These are phyloP conservation scores for Lachnellula suecica DNA, from an alignment of 2,329 filamentous ascomycete species.

Conservation along the genomic window DNA sequence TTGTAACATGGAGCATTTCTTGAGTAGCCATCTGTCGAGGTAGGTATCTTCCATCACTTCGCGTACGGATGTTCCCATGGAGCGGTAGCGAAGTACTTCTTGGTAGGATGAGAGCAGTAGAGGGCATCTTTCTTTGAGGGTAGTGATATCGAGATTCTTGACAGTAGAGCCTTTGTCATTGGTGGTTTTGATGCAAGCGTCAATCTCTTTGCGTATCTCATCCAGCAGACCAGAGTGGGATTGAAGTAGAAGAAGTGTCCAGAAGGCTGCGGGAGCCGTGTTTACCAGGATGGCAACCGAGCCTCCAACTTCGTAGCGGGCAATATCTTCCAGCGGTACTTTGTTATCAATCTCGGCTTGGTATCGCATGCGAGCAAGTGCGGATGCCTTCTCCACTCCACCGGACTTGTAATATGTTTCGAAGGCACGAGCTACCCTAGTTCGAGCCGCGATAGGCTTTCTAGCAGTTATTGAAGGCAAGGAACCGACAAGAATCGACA, in stretches of 20 bases:
- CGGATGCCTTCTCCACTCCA: slow-evolving; percentile 38
- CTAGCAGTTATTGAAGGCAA: slow-evolving; percentile 7
- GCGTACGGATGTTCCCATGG: slow-evolving; percentile 37
- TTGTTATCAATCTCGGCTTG: slow-evolving; percentile 32
- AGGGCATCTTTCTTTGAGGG: slow-evolving; percentile 29
- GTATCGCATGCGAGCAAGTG: slow-evolving; percentile 37
- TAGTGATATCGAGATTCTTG: background rate
- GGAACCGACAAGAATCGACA: background rate
- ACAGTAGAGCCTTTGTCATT: background rate
- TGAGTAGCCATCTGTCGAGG: slow-evolving; percentile 35
- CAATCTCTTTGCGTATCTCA: slow-evolving; percentile 26
- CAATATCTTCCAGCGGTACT: slow-evolving; percentile 36
- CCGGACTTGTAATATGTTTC: slow-evolving; percentile 38
- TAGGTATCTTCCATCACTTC: slow-evolving; percentile 36
- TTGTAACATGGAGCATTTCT: slow-evolving; percentile 35
- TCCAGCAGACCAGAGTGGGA: slow-evolving; percentile 31
- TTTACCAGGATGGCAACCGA: slow-evolving; percentile 41
- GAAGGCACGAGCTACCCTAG: slow-evolving; percentile 36
- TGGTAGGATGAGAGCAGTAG: slow-evolving; percentile 40
- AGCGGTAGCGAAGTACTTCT: slow-evolving; percentile 40
- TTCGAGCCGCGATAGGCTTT: slow-evolving; percentile 34
- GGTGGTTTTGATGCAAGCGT: background rate
- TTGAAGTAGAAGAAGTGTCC: slow-evolving; percentile 39
- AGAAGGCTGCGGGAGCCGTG: slow-evolving; percentile 39
- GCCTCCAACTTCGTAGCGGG: slow-evolving; percentile 41